Percentiles rank a stretch among this genome's conserved stretches.
phyloP scores from a whole-genome alignment of 2,329 filamentous ascomycete genomes.

The Trichoderma lentiforme region DNA sequence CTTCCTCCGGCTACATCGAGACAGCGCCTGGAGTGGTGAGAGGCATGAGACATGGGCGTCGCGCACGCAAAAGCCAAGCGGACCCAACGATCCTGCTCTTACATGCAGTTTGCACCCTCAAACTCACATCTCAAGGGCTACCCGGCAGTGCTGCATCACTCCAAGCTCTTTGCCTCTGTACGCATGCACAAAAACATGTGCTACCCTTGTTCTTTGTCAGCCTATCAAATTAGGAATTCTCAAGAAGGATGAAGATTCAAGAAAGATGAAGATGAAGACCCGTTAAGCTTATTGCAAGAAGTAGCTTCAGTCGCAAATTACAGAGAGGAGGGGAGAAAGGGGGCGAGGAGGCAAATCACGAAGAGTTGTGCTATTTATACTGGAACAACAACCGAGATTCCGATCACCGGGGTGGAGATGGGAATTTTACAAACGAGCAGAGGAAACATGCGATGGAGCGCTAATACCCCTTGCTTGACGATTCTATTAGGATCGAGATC shows the following conservation, averaged over 20 bases:
- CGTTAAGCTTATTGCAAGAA: not conserved
- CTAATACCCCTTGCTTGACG: not conserved
- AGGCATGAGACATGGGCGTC: not conserved
- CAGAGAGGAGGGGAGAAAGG: not conserved
- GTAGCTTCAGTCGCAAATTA: not conserved
- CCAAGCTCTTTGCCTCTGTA: not conserved
- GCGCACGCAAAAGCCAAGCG: not conserved
- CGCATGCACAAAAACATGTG: not conserved
- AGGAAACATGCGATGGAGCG: not conserved
- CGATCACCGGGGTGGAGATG: not conserved
- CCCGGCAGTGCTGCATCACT: not conserved
- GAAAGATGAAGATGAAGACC: not conserved
- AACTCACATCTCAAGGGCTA: not conserved
- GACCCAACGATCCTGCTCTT: not conserved
- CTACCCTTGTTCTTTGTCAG: not conserved
- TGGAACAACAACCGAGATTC: not conserved
- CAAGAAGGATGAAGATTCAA: not conserved
- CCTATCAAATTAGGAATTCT: not conserved
- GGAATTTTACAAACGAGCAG: not conserved
- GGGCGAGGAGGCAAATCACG: not conserved
- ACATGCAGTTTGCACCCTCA: not conserved
- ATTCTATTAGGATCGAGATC: not conserved
- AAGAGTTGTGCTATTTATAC: not conserved
- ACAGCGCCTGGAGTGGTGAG: constrained; percentile 40
- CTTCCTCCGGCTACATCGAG: constrained; percentile 25